Base-by-base conservation (phyloP, 495 filamentous ascomycete species). In the Lineolata rhizophorae region DNA sequence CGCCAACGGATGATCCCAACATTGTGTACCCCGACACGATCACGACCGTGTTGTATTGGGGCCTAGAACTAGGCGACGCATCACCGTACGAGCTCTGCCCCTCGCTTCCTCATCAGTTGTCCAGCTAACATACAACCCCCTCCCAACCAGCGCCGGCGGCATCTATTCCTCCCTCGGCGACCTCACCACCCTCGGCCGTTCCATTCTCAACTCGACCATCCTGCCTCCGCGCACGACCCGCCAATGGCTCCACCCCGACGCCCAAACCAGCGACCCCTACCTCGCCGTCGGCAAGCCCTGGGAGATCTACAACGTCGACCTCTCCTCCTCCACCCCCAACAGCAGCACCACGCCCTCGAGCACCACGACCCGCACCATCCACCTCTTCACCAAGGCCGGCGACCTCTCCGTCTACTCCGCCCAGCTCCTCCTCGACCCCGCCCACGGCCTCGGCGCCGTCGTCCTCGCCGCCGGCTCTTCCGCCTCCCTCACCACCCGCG, bases 361-460 rank as follows among this genome's bases (percentile, higher is more conserved):
- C n/a, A n/a, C n/a, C n/a, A n/a, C n/a, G n/a, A n/a, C 38, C 2
- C 34, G 42, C 17, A 27, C 41, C 14, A 25, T 62, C 18, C 61
- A 68, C 15, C 43, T 68, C n/a, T 70, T 69, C 47, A 63, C 58
- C 25, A 70, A 70, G 38, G 35, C 46, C 13, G 67, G 67, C 2
- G 62, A 64, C 32, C 37, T 65, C 4, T 52, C 50, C 9, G 21
- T 34, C 3, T 70, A 68, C 39, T 57, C 59, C 19, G 48, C 51
- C n/a, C n/a, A n/a, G n/a, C n/a, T n/a, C n/a, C n/a, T n/a, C n/a
- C n/a, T n/a, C n/a, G n/a, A n/a, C n/a, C 30, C 64, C 0, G 65
- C 67, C 41, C 61, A 65, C 39, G 55, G 52, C 30, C 46, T 62
- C n/a, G 63, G 65, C 30, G 64, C 64, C 20, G 53, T 53, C 0